These are phyloP conservation scores for Diplodia seriata DNA, from an alignment of 2,329 filamentous ascomycete species.

Conservation along the genomic window DNA sequence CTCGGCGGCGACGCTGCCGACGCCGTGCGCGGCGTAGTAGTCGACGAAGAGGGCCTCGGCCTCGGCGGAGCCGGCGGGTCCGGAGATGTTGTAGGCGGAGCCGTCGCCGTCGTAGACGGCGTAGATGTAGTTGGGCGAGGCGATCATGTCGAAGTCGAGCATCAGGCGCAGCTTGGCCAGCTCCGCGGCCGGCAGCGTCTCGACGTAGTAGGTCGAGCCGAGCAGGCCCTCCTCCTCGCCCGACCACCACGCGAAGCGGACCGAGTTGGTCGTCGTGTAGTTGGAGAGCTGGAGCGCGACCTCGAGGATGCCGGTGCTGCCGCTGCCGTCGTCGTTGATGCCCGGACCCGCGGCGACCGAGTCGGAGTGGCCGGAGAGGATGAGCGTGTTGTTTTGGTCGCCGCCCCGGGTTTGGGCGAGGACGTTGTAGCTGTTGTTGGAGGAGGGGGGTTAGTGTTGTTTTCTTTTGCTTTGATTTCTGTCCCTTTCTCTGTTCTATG, in stretches of 20 bases:
- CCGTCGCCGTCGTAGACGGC: conserved; percentile 66
- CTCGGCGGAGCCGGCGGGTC: conserved; percentile 70
- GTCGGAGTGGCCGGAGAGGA: conserved; percentile 67
- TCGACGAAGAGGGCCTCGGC: conserved; percentile 71
- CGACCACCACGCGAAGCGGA: conserved; percentile 72
- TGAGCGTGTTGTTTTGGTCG: conserved; percentile 65
- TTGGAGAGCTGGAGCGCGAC: conserved; percentile 68
- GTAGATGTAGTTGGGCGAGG: conserved; percentile 65
- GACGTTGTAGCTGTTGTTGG: conserved; percentile 55
- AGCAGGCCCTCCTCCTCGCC: conserved; percentile 69
- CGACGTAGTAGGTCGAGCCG: conserved; percentile 65
- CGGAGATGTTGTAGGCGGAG: conserved; percentile 60
- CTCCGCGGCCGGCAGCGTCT: conserved; percentile 55
- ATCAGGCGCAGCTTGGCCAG: conserved; percentile 68
- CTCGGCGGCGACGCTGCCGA: conserved; percentile 72
- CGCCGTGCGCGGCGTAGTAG: conserved; percentile 67
- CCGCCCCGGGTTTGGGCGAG: conserved; percentile 66
- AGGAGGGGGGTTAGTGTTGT: conserved; percentile 20
- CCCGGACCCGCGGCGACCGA: conserved; percentile 68
- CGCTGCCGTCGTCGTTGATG: conserved; percentile 81
- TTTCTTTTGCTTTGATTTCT: conserved; percentile 32
- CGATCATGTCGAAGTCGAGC: conserved; percentile 77
- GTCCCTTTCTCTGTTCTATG: not conserved
- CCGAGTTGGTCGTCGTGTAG: conserved; percentile 74
- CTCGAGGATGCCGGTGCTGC: conserved; percentile 66